Percentiles rank a stretch among this genome's conserved stretches.
Evolutionary conservation across 2,329 filamentous ascomycete genomes (phyloP).

Genomic region (Erysiphe pulchra): DNA sequence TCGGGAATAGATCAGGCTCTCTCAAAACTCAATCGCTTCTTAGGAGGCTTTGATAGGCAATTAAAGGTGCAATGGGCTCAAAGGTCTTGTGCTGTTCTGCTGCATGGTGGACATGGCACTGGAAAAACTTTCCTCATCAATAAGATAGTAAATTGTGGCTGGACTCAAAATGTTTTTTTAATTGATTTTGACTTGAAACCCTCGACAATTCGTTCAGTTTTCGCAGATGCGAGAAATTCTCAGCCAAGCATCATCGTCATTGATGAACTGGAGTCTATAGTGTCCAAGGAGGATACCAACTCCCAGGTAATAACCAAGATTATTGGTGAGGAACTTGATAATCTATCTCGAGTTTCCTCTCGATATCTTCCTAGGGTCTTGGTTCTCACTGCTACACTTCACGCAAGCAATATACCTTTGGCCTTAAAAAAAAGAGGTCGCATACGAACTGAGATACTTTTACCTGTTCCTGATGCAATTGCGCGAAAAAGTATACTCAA

Average conservation of each 20-base stretch:
- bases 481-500: conserved; percentile 52
- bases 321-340: conserved; percentile 29
- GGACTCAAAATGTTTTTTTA: conserved; percentile 37
- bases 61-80: conserved; percentile 8
- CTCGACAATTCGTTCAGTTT: conserved; percentile 34
- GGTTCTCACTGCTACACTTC: conserved; percentile 51
- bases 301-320: conserved; percentile 23
- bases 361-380: conserved; percentile 28
- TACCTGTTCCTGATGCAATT: conserved; percentile 49
- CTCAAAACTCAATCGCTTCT: conserved; percentile 36
- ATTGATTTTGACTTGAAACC: conserved; percentile 30
- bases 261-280: conserved; percentile 48
- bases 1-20: conserved; percentile 43
- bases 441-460: conserved; percentile 40
- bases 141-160: conserved; percentile 38
- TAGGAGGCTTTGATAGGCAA: conserved; percentile 26
- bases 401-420: conserved; percentile 44
- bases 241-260: conserved; percentile 60
- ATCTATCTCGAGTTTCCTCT: conserved; percentile 14
- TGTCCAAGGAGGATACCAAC: conserved; percentile 30
- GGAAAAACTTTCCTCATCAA: conserved; percentile 59
- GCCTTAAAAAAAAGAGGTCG: conserved; percentile 37
- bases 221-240: conserved; percentile 38
- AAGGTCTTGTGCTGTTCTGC: conserved; percentile 16
- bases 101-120: conserved; percentile 63